phyloP scores from a whole-genome alignment of 768 basidiomycete genomes.

The Russula abietina region DNA sequence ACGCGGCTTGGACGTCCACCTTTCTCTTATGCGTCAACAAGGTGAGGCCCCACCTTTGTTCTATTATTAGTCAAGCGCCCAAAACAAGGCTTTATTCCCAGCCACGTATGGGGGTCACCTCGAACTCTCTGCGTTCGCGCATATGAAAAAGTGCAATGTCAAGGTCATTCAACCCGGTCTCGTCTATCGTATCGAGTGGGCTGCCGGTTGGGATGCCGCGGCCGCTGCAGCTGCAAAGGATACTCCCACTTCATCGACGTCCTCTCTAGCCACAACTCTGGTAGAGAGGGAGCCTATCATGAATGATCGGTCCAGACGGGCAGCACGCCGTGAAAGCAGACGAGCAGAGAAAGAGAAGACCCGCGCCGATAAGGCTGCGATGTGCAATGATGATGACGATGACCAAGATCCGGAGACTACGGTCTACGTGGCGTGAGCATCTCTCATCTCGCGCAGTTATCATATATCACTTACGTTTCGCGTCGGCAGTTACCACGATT shows the following conservation, averaged over 20 bases:
- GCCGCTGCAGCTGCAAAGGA: slow-evolving; percentile 21
- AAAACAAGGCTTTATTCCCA: slow-evolving; percentile 27
- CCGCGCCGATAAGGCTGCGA: slow-evolving; percentile 17
- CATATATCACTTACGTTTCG: neutral
- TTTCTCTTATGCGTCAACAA: slow-evolving; percentile 72
- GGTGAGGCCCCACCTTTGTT: slow-evolving; percentile 39
- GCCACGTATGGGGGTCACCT: slow-evolving; percentile 91
- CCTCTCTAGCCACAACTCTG: slow-evolving; percentile 27
- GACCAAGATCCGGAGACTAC: slow-evolving; percentile 30
- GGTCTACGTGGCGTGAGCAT: slow-evolving; percentile 79
- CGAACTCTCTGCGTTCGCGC: slow-evolving; percentile 89
- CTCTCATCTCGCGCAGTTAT: slow-evolving; percentile 21
- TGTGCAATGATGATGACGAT: slow-evolving; percentile 28
- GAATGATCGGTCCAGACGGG: slow-evolving; percentile 42
- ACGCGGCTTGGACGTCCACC: slow-evolving; percentile 64
- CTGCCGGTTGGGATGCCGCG: slow-evolving; percentile 45
- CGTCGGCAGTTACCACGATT: slow-evolving; percentile 70
- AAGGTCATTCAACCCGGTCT: slow-evolving; percentile 92
- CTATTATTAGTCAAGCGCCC: slow-evolving; percentile 19
- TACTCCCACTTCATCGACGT: slow-evolving; percentile 25
- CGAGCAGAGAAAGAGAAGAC: slow-evolving; percentile 30
- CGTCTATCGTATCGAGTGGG: slow-evolving; percentile 85
- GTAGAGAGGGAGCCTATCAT: slow-evolving; percentile 27
- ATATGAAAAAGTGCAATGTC: slow-evolving; percentile 68
- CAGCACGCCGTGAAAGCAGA: slow-evolving; percentile 37